Evolutionary conservation across 2,329 filamentous ascomycete genomes (phyloP).

Genomic region (Trichoderma brevicompactum): DNA sequence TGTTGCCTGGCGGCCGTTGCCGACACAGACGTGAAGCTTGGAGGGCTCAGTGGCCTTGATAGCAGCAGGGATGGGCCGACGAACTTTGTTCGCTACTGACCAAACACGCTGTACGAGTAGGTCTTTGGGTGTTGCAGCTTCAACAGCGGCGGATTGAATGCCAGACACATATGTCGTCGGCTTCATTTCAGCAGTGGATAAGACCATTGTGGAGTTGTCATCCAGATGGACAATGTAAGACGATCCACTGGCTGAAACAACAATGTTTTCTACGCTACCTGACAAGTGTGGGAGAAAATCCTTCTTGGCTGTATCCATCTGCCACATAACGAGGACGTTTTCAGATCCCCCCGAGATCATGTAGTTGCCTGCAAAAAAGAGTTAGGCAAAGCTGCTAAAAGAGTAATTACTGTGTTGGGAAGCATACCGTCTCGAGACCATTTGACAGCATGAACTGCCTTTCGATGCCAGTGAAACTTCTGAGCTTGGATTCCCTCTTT

Average conservation of each 20-base stretch:
- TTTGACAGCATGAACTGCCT: conserved; percentile 79
- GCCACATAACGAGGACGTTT: conserved; percentile 89
- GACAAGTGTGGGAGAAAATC: conserved; percentile 90
- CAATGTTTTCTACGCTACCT: conserved; percentile 80
- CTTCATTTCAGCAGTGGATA: conserved; percentile 87
- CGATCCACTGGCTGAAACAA: conserved; percentile 77
- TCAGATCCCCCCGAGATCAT: conserved; percentile 91
- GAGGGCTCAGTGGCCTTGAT: conserved; percentile 66
- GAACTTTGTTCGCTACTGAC: conserved; percentile 49
- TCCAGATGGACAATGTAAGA: conserved; percentile 84
- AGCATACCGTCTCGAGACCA: conserved; percentile 85
- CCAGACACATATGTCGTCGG: conserved; percentile 84
- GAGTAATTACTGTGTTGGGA: not conserved
- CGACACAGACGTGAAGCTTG: conserved; percentile 70
- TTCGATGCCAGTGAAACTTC: conserved; percentile 89
- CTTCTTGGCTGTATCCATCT: conserved; percentile 81
- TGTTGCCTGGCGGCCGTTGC: conserved; percentile 62
- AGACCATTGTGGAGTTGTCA: conserved; percentile 88
- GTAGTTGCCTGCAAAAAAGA: conserved; percentile 71
- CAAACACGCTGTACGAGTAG: conserved; percentile 58
- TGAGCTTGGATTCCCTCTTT: conserved; percentile 60
- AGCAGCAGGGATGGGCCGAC: conserved; percentile 60
- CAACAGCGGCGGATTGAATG: conserved; percentile 68
- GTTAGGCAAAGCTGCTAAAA: conserved; percentile 38
- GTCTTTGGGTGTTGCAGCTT: conserved; percentile 55